Percentiles rank a stretch among this genome's conserved stretches.
Evolutionary conservation across 345 rosid species (phyloP).

Genomic region (Ailanthus altissimus): DNA sequence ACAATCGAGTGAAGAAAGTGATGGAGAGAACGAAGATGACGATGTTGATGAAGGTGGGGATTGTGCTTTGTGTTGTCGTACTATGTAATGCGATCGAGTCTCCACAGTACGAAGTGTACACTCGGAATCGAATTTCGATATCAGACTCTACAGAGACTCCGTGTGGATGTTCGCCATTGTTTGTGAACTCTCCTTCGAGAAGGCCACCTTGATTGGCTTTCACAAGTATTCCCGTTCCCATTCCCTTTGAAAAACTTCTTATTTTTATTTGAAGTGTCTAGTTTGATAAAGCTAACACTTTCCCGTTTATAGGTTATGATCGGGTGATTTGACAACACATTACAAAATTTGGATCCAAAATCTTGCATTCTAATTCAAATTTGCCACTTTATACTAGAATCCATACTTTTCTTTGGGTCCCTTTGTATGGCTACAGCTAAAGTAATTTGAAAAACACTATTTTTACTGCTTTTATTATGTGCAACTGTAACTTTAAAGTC

Average conservation of each 20-base stretch:
- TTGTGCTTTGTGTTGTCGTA: constrained; percentile 16
- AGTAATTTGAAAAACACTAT: too few relatives aligned
- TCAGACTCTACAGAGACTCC: constrained; percentile 51
- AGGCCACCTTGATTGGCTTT: constrained; percentile 60
- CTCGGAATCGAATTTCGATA: constrained; percentile 59
- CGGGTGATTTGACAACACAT: not conserved
- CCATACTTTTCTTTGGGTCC: too few relatives aligned
- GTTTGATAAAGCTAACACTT: not conserved
- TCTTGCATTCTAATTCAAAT: not conserved
- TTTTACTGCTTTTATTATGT: too few relatives aligned
- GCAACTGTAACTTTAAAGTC: too few relatives aligned
- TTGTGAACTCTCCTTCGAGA: constrained; percentile 53
- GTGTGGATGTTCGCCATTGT: constrained; percentile 62
- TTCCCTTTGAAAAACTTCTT: too few relatives aligned
- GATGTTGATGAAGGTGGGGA: constrained; percentile 15
- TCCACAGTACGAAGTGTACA: constrained; percentile 57
- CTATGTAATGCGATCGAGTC: constrained; percentile 40
- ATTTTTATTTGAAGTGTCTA: not conserved
- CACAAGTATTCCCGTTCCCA: constrained; percentile 40
- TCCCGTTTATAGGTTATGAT: not conserved
- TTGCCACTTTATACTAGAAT: too few relatives aligned
- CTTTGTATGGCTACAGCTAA: too few relatives aligned
- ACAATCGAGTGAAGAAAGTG: not conserved
- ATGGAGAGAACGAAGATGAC: constrained; percentile 38
- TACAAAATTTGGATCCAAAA: not conserved